A percentile compares a stretch with the other conserved stretches of the same genome.
Evolutionary conservation across 805 yeast species (phyloP).

Genomic region (Isabelozyma rhagii): DNA sequence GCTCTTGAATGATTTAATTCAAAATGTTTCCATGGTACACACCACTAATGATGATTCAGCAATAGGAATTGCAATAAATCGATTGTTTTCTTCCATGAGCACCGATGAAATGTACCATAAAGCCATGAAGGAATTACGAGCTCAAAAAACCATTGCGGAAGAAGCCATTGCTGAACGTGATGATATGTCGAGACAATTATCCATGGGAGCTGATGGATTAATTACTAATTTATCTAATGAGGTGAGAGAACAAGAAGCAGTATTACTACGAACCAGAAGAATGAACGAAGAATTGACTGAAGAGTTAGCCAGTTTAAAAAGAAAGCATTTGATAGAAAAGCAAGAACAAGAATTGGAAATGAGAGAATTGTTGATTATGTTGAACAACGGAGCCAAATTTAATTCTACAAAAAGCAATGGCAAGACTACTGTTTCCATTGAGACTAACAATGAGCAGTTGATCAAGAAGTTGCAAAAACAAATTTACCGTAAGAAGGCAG

Average conservation of each 20-base stretch:
- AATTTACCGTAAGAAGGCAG: constrained; percentile 46
- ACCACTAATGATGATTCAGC: constrained; percentile 47
- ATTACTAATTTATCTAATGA: constrained; percentile 59
- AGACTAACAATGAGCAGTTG: constrained; percentile 33
- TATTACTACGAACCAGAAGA: constrained; percentile 57
- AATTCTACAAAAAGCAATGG: constrained; percentile 27
- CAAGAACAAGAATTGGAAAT: constrained; percentile 75
- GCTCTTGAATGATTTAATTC: constrained; percentile 61
- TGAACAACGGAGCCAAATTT: constrained; percentile 46
- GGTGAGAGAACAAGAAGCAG: constrained; percentile 57
- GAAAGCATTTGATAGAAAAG: constrained; percentile 58
- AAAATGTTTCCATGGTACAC: constrained; percentile 55
- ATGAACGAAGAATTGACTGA: constrained; percentile 56
- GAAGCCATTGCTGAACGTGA: constrained; percentile 57
- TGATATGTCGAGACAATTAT: constrained; percentile 61
- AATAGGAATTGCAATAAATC: constrained; percentile 72
- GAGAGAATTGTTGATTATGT: constrained; percentile 65
- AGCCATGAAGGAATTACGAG: constrained; percentile 56
- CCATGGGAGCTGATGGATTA: constrained; percentile 75
- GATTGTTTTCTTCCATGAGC: constrained; percentile 64
- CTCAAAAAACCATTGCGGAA: constrained; percentile 49
- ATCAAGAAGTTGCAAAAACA: constrained; percentile 42
- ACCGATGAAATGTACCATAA: constrained; percentile 84
- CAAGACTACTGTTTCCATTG: constrained; percentile 34
- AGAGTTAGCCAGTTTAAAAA: constrained; percentile 63